A percentile compares a stretch with the other conserved stretches of the same genome.
Conservation (phyloP, 257 asterid genomes). For the Coffea canephora region DNA sequence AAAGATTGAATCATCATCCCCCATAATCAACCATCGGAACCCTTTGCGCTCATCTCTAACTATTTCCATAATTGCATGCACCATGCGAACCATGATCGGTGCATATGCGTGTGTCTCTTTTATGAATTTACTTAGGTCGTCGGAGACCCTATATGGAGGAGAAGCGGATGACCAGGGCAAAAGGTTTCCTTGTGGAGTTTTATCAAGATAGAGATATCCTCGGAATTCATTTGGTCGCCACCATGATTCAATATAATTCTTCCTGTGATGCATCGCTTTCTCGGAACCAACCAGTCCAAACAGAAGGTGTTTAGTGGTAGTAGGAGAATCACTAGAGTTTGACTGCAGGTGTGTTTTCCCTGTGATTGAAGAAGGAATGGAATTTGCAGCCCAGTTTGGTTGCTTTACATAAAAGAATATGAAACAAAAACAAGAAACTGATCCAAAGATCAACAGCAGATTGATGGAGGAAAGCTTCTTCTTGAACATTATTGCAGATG, state of each 20-base stretch:
- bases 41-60: slow-evolving; percentile 21
- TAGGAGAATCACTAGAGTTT: slow-evolving; percentile 11
- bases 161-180: slow-evolving; percentile 38
- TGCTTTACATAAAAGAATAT: background rate
- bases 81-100: slow-evolving; percentile 34
- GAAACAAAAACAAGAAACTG: background rate
- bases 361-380: background rate
- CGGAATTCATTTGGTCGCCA: slow-evolving; percentile 45
- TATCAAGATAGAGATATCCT: slow-evolving; percentile 41
- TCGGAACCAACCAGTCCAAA: slow-evolving; percentile 44
- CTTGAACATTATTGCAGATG: background rate
- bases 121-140: slow-evolving; percentile 19
- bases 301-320: slow-evolving; percentile 32
- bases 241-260: slow-evolving; percentile 39
- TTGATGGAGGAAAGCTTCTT: background rate
- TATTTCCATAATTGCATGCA: slow-evolving; percentile 33
- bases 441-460: background rate
- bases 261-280: slow-evolving; percentile 29
- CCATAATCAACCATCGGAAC: slow-evolving; percentile 44
- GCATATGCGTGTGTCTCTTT: slow-evolving; percentile 27
- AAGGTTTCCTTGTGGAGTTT: slow-evolving; percentile 13
- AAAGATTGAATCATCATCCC: slow-evolving; percentile 49
- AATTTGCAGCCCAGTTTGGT: background rate
- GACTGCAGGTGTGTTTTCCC: background rate
- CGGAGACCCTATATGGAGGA: slow-evolving; percentile 33